Conservation (phyloP, 176 grass and related monocot genomes). For the Oryza rufipogon region DNA sequence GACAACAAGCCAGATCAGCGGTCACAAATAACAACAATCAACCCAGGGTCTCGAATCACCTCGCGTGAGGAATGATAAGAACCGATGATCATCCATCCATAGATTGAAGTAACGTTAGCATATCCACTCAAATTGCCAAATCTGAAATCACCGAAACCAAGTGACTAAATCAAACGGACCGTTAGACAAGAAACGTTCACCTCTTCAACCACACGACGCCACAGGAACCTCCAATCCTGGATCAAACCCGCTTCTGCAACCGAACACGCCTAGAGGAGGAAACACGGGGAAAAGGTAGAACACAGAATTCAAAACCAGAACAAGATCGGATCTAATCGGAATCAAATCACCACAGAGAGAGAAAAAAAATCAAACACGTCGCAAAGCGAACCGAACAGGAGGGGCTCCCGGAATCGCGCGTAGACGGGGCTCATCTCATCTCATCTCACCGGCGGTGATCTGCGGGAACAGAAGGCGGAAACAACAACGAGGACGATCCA, state of each 20-base stretch:
- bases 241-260: conserved; percentile 20
- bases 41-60: conserved; percentile 26
- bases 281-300: background rate
- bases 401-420: background rate
- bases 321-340: background rate
- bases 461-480: conserved; percentile 17
- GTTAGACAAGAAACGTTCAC: conserved; percentile 34
- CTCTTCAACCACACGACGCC: conserved; percentile 14
- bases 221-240: background rate
- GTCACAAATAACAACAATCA: conserved; percentile 1
- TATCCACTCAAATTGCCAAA: background rate
- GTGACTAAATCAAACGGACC: conserved; percentile 28
- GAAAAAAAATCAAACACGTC: background rate
- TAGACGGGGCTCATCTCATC: no score
- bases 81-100: background rate
- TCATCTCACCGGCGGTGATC: background rate
- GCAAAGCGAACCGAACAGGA: background rate
- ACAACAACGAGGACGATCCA: background rate
- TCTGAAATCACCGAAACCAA: conserved; percentile 37
- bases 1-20: conserved; percentile 15
- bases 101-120: background rate
- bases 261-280: background rate
- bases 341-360: background rate
- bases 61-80: background rate
- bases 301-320: background rate